These are phyloP conservation scores for Oenanthe sinensis DNA, from an alignment of 129 eudicot genomes.

Conservation along the genomic window DNA sequence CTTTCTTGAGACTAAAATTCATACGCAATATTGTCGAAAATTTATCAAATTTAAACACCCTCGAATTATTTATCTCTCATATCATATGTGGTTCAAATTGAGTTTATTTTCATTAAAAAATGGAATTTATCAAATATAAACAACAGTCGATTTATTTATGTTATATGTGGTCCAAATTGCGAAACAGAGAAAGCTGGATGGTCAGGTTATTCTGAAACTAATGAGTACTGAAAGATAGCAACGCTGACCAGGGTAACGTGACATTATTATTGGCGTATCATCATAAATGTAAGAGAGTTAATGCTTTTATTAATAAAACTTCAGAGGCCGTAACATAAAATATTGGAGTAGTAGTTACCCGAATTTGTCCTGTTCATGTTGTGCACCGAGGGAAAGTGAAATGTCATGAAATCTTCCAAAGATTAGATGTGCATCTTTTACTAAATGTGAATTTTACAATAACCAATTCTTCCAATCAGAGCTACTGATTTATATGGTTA, in stretches of 20 bases:
- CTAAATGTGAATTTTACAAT: not conserved
- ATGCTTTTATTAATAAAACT: not conserved
- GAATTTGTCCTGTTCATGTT: not conserved
- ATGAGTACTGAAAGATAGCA: not conserved
- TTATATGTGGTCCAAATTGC: not conserved
- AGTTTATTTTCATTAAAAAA: too few relatives aligned
- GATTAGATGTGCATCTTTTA: not conserved
- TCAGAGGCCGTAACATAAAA: not conserved
- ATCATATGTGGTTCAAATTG: too few relatives aligned
- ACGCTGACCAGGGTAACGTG: not conserved
- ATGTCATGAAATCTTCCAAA: not conserved
- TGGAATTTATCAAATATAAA: not conserved
- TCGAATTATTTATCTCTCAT: too few relatives aligned
- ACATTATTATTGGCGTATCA: not conserved
- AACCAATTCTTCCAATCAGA: not conserved
- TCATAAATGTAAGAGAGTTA: not conserved
- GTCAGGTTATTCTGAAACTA: not conserved
- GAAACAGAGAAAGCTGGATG: not conserved
- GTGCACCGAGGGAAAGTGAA: not conserved
- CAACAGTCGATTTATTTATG: not conserved
- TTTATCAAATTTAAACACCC: too few relatives aligned
- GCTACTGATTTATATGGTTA: not conserved
- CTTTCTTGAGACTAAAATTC: too few relatives aligned
- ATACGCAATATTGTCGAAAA: too few relatives aligned
- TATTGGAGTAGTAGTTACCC: not conserved